Percentiles rank a stretch among this genome's conserved stretches.
These are phyloP conservation scores for Colletotrichum sp. DNA, from an alignment of 2,329 filamentous ascomycete species.

Conservation along the genomic window DNA sequence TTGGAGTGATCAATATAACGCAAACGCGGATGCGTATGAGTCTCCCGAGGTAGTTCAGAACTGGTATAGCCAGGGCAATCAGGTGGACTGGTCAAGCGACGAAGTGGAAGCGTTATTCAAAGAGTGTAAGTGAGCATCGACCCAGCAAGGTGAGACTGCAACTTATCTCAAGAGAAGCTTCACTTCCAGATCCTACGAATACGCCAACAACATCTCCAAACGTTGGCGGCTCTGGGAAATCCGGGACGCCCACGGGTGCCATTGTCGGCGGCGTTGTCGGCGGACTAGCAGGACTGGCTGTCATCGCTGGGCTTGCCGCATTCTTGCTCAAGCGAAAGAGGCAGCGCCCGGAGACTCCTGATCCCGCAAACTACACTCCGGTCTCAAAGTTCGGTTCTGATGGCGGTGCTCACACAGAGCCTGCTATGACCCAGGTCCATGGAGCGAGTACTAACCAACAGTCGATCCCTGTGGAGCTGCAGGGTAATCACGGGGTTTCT, in stretches of 20 bases:
- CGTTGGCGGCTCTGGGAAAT: rapidly evolving
- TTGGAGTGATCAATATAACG: slow-evolving; percentile 27
- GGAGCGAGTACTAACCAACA: not conserved
- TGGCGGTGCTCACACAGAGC: not conserved
- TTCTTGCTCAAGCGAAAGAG: not conserved
- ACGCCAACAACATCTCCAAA: not conserved
- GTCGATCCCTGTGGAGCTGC: not conserved
- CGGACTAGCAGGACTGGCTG: rapidly evolving
- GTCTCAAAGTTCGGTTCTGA: not conserved
- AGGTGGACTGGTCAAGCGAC: not conserved
- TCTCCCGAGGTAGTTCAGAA: not conserved
- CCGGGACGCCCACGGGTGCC: not conserved
- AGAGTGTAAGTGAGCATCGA: not conserved
- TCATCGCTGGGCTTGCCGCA: not conserved
- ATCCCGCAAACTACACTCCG: not conserved
- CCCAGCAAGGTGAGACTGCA: rapidly evolving
- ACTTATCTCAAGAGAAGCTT: not conserved
- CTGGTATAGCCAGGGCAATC: not conserved
- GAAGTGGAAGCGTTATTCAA: not conserved
- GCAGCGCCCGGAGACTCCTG: not conserved
- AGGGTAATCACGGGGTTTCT: not conserved
- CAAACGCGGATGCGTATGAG: not conserved
- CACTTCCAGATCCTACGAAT: not conserved
- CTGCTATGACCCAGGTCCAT: not conserved
- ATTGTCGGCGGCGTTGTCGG: not conserved